phyloP scores from a whole-genome alignment of 176 grass and related monocot species.

The Oryza glaberrima region DNA sequence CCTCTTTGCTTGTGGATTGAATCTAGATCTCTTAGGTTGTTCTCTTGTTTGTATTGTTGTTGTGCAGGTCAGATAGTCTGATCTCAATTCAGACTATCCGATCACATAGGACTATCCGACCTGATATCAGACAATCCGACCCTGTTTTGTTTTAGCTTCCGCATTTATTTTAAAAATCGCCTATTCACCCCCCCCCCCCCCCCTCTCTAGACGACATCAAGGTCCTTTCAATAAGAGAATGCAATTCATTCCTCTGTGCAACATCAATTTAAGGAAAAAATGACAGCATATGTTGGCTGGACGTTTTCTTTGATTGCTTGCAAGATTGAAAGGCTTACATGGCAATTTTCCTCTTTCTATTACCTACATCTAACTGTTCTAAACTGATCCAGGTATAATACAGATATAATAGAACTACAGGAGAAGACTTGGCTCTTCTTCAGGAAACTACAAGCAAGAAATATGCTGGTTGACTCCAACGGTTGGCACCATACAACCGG shows the following conservation, averaged over 20 bases:
- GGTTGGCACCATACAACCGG: background rate
- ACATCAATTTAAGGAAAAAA: background rate
- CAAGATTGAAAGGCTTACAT: background rate
- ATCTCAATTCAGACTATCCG: too few species aligned
- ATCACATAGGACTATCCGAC: too few species aligned
- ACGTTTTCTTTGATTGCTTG: background rate
- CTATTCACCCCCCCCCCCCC: too few species aligned
- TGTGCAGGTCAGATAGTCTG: too few species aligned
- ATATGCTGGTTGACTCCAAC: background rate
- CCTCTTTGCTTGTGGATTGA: too few species aligned
- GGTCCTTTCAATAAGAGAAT: too few species aligned
- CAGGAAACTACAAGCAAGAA: conserved; percentile 28
- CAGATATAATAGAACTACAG: background rate
- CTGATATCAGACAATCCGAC: too few species aligned
- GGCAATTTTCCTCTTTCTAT: background rate
- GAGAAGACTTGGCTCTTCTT: background rate
- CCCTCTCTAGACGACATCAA: too few species aligned
- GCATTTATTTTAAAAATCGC: too few species aligned
- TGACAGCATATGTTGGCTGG: background rate
- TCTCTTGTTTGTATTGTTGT: too few species aligned
- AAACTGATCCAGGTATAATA: background rate
- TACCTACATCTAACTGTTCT: background rate
- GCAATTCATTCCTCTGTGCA: background rate
- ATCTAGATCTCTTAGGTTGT: too few species aligned
- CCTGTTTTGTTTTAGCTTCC: too few species aligned